Conservation (phyloP, 495 filamentous ascomycete genomes). For the Podospora pseudoanserina region DNA sequence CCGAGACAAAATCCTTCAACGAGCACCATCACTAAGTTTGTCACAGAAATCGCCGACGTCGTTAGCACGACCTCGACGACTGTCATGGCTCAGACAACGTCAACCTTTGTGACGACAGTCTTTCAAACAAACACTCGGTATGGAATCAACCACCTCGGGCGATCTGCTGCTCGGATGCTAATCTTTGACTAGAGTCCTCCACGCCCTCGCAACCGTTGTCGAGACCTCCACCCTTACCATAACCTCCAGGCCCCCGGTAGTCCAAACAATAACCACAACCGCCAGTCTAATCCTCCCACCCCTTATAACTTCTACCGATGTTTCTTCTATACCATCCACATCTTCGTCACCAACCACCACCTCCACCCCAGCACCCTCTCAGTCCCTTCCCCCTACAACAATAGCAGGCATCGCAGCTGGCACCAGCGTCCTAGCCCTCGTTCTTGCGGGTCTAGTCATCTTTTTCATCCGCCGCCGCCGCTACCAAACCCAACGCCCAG, state of each 20-base stretch:
- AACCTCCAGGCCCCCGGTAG: slow-evolving; percentile 20
- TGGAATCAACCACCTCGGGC: not conserved
- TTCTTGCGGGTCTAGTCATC: slow-evolving; percentile 22
- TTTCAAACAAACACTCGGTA: slow-evolving; percentile 28
- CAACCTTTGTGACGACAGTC: slow-evolving; percentile 22
- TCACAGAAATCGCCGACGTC: slow-evolving; percentile 20
- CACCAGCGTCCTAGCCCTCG: slow-evolving; percentile 18
- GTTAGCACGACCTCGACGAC: slow-evolving; percentile 20
- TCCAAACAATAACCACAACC: slow-evolving; percentile 25
- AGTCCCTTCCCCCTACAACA: slow-evolving; percentile 21
- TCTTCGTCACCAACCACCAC: slow-evolving; percentile 6
- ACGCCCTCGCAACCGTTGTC: slow-evolving; percentile 25
- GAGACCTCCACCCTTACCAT: slow-evolving; percentile 33
- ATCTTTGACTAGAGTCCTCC: slow-evolving; percentile 22
- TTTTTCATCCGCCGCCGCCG: slow-evolving; percentile 23
- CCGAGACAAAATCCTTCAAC: slow-evolving; percentile 12
- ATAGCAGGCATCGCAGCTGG: slow-evolving; percentile 29
- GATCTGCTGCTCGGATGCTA: not conserved
- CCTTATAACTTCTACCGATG: not conserved
- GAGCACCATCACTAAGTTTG: slow-evolving; percentile 18
- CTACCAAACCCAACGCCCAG: not conserved
- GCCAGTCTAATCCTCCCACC: slow-evolving; percentile 15
- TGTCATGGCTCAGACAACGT: slow-evolving; percentile 23
- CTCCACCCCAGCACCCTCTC: not conserved
- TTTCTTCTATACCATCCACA: slow-evolving; percentile 1